Evolutionary conservation across 768 basidiomycete species (phyloP).

Genomic region (Mycena pura): DNA sequence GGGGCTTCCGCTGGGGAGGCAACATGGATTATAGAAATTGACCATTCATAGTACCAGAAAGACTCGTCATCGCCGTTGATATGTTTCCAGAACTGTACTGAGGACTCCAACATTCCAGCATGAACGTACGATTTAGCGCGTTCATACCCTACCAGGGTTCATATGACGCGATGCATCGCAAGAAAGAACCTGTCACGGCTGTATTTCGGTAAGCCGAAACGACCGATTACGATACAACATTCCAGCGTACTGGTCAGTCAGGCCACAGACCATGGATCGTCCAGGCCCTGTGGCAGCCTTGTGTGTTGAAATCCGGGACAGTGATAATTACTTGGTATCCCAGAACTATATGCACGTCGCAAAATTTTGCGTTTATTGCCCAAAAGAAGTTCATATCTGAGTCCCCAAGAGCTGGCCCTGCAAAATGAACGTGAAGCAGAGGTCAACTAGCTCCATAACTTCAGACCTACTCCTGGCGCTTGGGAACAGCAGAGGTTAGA

Average conservation of each 20-base stretch:
- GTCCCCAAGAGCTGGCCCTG: conserved; percentile 69
- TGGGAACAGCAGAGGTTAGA: conserved; percentile 69
- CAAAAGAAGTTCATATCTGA: conserved; percentile 53
- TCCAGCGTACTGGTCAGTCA: conserved; percentile 56
- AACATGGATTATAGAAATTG: too few relatives aligned
- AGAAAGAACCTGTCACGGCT: too few relatives aligned
- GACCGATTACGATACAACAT: too few relatives aligned
- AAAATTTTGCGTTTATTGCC: too few relatives aligned
- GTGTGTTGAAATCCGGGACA: too few relatives aligned
- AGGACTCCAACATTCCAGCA: not conserved
- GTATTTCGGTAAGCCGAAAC: too few relatives aligned
- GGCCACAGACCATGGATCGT: conserved; percentile 81
- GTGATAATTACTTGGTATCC: conserved; percentile 54
- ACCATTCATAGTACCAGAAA: conserved; percentile 84
- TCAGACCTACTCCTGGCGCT: conserved; percentile 62
- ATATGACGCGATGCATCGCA: too few relatives aligned
- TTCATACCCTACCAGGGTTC: conserved; percentile 70
- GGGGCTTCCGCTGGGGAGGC: conserved; percentile 65
- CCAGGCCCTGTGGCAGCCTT: conserved; percentile 71
- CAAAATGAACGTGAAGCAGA: not conserved
- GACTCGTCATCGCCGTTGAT: conserved; percentile 62
- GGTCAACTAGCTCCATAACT: not conserved
- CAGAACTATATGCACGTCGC: conserved; percentile 57
- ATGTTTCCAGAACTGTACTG: conserved; percentile 63
- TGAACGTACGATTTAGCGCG: conserved; percentile 31